Percentiles rank a stretch among this genome's conserved stretches.
Evolutionary conservation across 495 filamentous ascomycete genomes (phyloP).

Genomic region (Xylaria flabelliformis): DNA sequence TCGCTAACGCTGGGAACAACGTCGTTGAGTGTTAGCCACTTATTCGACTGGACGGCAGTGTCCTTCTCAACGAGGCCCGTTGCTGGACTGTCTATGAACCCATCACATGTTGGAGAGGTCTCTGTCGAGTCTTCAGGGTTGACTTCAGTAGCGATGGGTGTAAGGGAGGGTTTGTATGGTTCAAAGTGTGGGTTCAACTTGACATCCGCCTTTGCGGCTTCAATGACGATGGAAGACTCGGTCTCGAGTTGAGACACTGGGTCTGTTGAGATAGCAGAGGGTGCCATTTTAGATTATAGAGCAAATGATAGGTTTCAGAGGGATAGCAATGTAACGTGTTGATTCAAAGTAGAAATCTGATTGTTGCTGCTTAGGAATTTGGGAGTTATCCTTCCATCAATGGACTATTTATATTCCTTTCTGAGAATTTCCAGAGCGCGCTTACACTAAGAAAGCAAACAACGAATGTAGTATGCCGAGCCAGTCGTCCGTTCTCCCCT

Average conservation of each 20-base stretch:
- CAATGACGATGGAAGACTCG: conserved; percentile 29
- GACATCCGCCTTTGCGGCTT: conserved; percentile 25
- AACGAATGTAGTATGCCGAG: conserved; percentile 5
- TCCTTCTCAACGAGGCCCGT: conserved; percentile 1
- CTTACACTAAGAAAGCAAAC: neutral
- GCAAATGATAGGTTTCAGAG: neutral
- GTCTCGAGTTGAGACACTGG: conserved; percentile 31
- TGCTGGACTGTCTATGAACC: conserved; percentile 6
- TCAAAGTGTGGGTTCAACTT: conserved; percentile 30
- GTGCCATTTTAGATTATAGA: conserved; percentile 29
- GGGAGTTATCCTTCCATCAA: neutral
- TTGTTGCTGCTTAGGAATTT: neutral
- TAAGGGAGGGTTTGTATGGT: conserved; percentile 26
- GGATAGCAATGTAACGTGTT: neutral
- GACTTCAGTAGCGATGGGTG: conserved; percentile 29
- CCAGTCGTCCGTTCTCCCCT: conserved; percentile 7
- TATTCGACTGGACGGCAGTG: conserved; percentile 6
- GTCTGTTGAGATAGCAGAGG: conserved; percentile 28
- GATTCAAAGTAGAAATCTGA: neutral
- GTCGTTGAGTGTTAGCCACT: conserved; percentile 26
- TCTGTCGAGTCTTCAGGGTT: conserved; percentile 19
- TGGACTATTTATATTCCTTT: conserved; percentile 24
- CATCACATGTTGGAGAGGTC: conserved; percentile 21
- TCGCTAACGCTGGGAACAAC: conserved; percentile 33
- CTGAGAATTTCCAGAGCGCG: neutral